Conservation (phyloP, 2,329 filamentous ascomycete genomes). For the Exophiala xenobiotica region DNA sequence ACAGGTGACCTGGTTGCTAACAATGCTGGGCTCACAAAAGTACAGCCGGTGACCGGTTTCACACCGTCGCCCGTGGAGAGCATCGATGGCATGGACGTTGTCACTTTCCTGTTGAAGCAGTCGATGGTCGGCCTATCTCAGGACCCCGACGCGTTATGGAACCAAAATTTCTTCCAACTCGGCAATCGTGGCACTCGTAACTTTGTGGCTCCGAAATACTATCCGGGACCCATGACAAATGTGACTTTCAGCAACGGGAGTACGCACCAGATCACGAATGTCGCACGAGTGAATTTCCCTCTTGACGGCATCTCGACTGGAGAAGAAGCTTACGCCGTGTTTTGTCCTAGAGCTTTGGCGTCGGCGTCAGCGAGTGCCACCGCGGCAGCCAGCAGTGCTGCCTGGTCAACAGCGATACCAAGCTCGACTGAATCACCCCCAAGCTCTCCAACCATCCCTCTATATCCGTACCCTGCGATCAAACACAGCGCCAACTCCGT, state of each 20-base stretch:
- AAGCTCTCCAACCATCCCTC: slow-evolving; percentile 19
- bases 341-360: slow-evolving; percentile 11
- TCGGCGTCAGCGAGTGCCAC: slow-evolving; percentile 1
- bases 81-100: slow-evolving; percentile 35
- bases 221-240: slow-evolving; percentile 33
- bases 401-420: slow-evolving; percentile 4
- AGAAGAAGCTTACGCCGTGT: slow-evolving; percentile 24
- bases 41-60: slow-evolving; percentile 15
- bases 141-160: slow-evolving; percentile 38
- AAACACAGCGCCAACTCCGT: slow-evolving; percentile 39
- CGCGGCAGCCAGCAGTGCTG: not conserved
- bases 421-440: slow-evolving; percentile 7
- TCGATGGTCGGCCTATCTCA: slow-evolving; percentile 24
- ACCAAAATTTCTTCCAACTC: slow-evolving; percentile 33
- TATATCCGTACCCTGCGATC: slow-evolving; percentile 42
- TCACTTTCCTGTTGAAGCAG: slow-evolving; percentile 31
- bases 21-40: slow-evolving; percentile 2
- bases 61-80: slow-evolving; percentile 33
- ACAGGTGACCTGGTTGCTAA: slow-evolving; percentile 17
- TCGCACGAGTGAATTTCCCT: slow-evolving; percentile 24
- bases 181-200: not conserved
- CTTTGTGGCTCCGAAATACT: slow-evolving; percentile 23
- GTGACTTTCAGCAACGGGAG: slow-evolving; percentile 38
- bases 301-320: slow-evolving; percentile 31
- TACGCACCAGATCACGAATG: slow-evolving; percentile 30